These are phyloP conservation scores for Jatropha curcas DNA, from an alignment of 345 rosid species.

Conservation along the genomic window DNA sequence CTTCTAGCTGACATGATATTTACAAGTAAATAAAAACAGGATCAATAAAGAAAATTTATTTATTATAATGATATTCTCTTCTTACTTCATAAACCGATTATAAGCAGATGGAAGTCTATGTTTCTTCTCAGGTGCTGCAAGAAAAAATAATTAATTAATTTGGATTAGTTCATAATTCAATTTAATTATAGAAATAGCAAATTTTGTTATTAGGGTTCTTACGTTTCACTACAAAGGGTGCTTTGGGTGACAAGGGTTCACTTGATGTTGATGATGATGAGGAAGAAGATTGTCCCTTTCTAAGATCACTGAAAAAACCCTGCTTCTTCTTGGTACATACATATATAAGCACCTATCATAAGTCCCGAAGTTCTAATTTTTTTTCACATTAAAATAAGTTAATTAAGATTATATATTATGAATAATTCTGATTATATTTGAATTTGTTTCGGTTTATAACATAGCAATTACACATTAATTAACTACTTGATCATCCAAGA, in stretches of 20 bases:
- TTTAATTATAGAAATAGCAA: not conserved
- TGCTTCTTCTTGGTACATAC: constrained; percentile 44
- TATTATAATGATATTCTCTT: not conserved
- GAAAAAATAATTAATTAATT: not conserved
- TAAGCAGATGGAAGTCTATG: constrained; percentile 99
- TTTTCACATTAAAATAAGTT: no score
- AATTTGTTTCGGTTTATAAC: no score
- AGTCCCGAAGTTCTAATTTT: no score
- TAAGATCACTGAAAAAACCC: constrained; percentile 57
- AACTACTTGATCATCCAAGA: not conserved
- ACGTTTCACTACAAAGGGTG: constrained; percentile 94
- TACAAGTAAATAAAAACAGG: no score
- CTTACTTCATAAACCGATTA: constrained; percentile 97
- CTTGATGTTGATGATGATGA: constrained; percentile 71
- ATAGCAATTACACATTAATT: no score
- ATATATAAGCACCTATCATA: constrained; percentile 2
- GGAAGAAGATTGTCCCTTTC: constrained; percentile 67
- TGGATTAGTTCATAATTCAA: no score
- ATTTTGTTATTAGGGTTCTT: constrained; percentile 7
- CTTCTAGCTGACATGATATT: no score
- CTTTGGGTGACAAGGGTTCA: constrained; percentile 76
- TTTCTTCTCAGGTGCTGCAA: constrained; percentile 95
- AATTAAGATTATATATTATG: no score
- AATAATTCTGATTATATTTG: no score
- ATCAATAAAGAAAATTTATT: no score